A percentile compares a stretch with the other conserved stretches of the same genome.
Evolutionary conservation across 2,329 filamentous ascomycete genomes (phyloP).

Genomic region (Rachicladosporium sp.): DNA sequence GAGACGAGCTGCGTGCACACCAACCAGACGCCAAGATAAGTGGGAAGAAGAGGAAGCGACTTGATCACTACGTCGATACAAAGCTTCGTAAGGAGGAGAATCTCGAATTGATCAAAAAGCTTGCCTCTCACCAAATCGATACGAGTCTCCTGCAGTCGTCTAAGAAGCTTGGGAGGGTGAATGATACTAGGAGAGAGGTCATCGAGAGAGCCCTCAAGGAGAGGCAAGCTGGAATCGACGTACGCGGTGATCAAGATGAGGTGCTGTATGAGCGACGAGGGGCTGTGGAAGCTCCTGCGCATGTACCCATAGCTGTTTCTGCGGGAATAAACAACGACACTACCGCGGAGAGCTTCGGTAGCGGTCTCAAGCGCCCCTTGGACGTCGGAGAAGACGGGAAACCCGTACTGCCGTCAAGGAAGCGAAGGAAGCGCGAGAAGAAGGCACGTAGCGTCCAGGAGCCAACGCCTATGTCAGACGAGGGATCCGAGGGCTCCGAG

Average conservation of each 20-base stretch:
- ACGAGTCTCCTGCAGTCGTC: slow-evolving; percentile 70
- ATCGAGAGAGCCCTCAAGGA: slow-evolving; percentile 52
- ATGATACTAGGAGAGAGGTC: slow-evolving; percentile 59
- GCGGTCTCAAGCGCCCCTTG: slow-evolving; percentile 76
- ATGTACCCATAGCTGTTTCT: background rate
- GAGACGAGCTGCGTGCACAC: slow-evolving; percentile 41
- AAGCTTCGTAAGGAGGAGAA: slow-evolving; percentile 95
- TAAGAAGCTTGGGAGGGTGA: slow-evolving; percentile 59
- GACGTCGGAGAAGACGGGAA: slow-evolving; percentile 67
- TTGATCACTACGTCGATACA: slow-evolving; percentile 67
- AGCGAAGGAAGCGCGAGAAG: slow-evolving; percentile 39
- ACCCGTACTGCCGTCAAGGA: slow-evolving; percentile 72
- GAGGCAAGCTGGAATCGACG: slow-evolving; percentile 49
- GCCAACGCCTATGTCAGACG: slow-evolving; percentile 18
- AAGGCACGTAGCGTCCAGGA: background rate
- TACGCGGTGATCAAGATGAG: slow-evolving; percentile 37
- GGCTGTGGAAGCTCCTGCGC: slow-evolving; percentile 9
- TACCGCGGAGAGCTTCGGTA: slow-evolving; percentile 39
- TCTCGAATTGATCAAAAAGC: slow-evolving; percentile 66
- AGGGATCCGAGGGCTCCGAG: slow-evolving; percentile 18
- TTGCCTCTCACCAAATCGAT: slow-evolving; percentile 68
- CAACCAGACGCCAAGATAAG: slow-evolving; percentile 45
- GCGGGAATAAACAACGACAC: background rate
- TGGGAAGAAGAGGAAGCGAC: slow-evolving; percentile 53
- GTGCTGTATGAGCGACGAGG: slow-evolving; percentile 39